Evolutionary conservation across 2,329 filamentous ascomycete genomes (phyloP).

Genomic region (Aspergillus sergii): DNA sequence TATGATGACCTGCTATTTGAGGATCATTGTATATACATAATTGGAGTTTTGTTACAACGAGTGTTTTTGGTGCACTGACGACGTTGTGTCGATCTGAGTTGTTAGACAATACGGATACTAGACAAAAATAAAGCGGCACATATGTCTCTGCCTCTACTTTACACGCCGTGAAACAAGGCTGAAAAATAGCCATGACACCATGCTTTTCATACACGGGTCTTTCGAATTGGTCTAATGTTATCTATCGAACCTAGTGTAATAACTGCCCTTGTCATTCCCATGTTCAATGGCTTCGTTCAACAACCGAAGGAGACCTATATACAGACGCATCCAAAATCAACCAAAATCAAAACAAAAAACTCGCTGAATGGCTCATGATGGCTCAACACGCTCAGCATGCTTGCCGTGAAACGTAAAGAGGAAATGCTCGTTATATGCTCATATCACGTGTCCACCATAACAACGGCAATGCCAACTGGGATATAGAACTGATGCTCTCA

Average conservation of each 20-base stretch:
- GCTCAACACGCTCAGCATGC: slow-evolving; percentile 4
- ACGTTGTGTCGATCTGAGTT: too few relatives aligned
- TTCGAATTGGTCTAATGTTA: not conserved
- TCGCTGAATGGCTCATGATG: slow-evolving; percentile 3
- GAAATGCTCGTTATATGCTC: slow-evolving; percentile 12
- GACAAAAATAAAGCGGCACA: too few relatives aligned
- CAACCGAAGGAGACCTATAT: not conserved
- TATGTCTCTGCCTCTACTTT: not conserved
- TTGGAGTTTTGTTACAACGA: not conserved
- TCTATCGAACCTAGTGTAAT: not conserved
- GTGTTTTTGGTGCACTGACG: too few relatives aligned
- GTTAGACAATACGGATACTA: not conserved
- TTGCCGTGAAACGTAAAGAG: slow-evolving; percentile 2
- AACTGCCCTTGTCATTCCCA: not conserved
- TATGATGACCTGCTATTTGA: too few relatives aligned
- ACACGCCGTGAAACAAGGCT: not conserved
- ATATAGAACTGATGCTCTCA: slow-evolving; percentile 6
- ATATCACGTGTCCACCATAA: slow-evolving; percentile 10
- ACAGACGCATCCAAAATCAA: not conserved
- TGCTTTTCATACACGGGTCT: not conserved
- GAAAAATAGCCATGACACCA: not conserved
- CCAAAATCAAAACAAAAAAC: not conserved
- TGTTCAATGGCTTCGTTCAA: not conserved
- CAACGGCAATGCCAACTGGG: not conserved
- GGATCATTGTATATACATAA: too few relatives aligned